Conservation (phyloP, 1,139 yeast genomes). For the Casaregolazyma lundiana region DNA sequence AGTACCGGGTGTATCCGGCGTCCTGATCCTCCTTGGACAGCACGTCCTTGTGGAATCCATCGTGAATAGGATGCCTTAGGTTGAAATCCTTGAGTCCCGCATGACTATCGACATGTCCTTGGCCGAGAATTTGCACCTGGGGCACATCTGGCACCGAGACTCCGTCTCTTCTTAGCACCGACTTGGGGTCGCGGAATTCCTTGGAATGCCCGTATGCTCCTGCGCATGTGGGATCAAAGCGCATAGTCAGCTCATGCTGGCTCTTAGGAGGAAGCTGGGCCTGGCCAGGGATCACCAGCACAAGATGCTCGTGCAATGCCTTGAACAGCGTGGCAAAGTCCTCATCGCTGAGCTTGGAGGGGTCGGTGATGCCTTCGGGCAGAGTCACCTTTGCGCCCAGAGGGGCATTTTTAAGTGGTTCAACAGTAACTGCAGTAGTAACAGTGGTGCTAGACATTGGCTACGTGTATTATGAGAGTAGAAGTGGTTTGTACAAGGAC, state of each 20-base stretch:
- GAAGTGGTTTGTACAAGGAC: background rate
- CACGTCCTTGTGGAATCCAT: conserved; percentile 66
- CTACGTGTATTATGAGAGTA: no score
- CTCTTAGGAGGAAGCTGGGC: conserved; percentile 62
- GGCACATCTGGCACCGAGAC: conserved; percentile 75
- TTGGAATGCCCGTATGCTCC: conserved; percentile 81
- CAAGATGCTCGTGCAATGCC: conserved; percentile 64
- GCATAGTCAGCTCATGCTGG: conserved; percentile 66
- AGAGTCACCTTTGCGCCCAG: conserved; percentile 65
- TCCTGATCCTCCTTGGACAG: conserved; percentile 59
- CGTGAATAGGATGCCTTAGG: conserved; percentile 79
- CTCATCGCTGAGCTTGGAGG: conserved; percentile 58
- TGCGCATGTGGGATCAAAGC: conserved; percentile 70
- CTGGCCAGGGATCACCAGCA: conserved; percentile 68
- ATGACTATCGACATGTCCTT: conserved; percentile 60
- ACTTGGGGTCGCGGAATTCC: conserved; percentile 71
- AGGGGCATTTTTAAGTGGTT: conserved; percentile 17
- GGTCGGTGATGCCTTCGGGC: conserved; percentile 69
- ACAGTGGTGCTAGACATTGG: conserved; percentile 6
- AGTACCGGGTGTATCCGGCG: conserved; percentile 66
- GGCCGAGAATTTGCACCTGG: conserved; percentile 85
- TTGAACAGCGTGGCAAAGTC: conserved; percentile 60
- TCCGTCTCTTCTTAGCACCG: conserved; percentile 77
- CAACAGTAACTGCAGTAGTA: conserved; percentile 6
- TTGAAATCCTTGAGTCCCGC: conserved; percentile 67